Base-by-base conservation (phyloP, 2,329 filamentous ascomycete genomes). In the Penicillium sp. region DNA sequence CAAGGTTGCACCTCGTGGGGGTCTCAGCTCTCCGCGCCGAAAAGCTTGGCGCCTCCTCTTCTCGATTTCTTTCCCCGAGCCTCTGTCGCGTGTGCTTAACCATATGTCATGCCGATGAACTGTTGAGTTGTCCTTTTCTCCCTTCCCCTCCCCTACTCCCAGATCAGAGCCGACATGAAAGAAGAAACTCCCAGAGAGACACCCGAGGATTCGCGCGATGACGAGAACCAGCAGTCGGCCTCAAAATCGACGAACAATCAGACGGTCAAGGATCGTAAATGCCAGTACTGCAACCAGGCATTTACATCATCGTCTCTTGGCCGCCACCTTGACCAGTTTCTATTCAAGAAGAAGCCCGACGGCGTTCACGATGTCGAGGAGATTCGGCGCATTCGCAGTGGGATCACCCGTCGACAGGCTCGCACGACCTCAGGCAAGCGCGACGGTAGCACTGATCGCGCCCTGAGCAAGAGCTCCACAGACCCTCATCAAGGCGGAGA, bases 231-330 rank as follows among this genome's bases (percentile, higher is more conserved):
- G 20, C 58, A 63, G 18, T 53, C 60, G 35, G 60, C 63, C 34
- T 60, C 64, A 14, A 56, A 59, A 34, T 45, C 55, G 4, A 46
- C 50, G 38, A 70, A 69, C 56, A 66, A 68, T 46, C 67, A 72
- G 43, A 77, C 85, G 13, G 69, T 78, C 49, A 97, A 97, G 70
- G 90, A 97, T 73, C 89, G 87, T 64, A 84, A 77, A 54, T 96
- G 91, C 67, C 87, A 85, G 28, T 97, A 88, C 72, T 97, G 91
- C 68, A 78, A 82, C 38, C 89, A 95, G 68, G 78, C 85, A 6
- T 97, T 96, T 65, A 96, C 91, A 13, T 96, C 90, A 1, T 95
- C 89, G 13, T 95, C 89, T 2, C 81, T 97, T 43, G 91, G 91
- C 40, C 85, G 91, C 37, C 91, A 97, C 70, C 83, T 96, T 56